Evolutionary conservation across 2,329 filamentous ascomycete genomes (phyloP).

Genomic region (Paraphoma chrysanthemicola): DNA sequence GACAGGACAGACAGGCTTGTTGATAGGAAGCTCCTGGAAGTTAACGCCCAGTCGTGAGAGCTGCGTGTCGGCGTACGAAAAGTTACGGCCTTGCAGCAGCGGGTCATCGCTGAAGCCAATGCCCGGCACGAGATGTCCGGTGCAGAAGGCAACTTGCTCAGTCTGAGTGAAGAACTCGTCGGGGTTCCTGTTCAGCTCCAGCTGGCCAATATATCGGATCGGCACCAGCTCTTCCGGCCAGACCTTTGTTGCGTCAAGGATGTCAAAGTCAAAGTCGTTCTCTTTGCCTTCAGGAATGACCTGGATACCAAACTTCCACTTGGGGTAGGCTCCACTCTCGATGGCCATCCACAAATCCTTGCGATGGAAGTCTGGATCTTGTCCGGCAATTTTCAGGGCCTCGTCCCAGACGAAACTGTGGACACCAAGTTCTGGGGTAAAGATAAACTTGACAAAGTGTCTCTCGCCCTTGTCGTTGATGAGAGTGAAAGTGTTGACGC

Average conservation of each 20-base stretch:
- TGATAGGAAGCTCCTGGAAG: constrained; percentile 80
- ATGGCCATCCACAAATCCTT: constrained; percentile 80
- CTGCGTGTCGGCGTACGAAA: constrained; percentile 72
- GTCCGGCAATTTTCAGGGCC: constrained; percentile 69
- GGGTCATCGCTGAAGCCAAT: constrained; percentile 81
- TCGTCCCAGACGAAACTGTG: constrained; percentile 83
- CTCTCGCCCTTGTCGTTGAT: constrained; percentile 72
- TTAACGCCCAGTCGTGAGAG: constrained; percentile 74
- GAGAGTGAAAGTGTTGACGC: constrained; percentile 79
- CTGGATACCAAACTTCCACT: constrained; percentile 86
- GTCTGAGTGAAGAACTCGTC: constrained; percentile 85
- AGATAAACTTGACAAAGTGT: constrained; percentile 80
- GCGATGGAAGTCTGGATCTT: constrained; percentile 80
- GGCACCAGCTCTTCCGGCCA: constrained; percentile 83
- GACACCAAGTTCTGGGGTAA: constrained; percentile 75
- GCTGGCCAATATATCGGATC: constrained; percentile 77
- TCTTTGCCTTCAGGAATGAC: constrained; percentile 73
- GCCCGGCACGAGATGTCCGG: constrained; percentile 78
- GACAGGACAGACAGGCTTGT: constrained; percentile 75
- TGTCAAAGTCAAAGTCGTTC: constrained; percentile 83
- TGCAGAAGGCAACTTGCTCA: constrained; percentile 85
- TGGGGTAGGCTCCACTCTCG: constrained; percentile 72
- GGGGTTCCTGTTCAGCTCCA: constrained; percentile 79
- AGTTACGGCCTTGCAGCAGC: constrained; percentile 75
- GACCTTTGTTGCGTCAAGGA: constrained; percentile 83